Conservation (phyloP, 2,329 filamentous ascomycete species). For the Penicillium sp. region DNA sequence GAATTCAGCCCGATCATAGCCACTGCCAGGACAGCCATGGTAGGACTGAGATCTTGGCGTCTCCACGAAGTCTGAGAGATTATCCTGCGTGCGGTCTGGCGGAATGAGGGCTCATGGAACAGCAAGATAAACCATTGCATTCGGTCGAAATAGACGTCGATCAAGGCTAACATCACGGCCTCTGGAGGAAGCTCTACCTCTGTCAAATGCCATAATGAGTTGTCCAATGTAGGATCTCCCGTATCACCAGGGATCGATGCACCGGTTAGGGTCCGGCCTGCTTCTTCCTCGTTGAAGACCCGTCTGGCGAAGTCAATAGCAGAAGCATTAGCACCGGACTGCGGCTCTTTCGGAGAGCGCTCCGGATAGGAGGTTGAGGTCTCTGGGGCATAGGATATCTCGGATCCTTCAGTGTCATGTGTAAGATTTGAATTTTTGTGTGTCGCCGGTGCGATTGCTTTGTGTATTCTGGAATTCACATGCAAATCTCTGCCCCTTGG, state of each 20-base stretch:
- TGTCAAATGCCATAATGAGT: conserved; percentile 12
- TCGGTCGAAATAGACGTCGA: conserved; percentile 19
- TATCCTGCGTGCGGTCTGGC: conserved; percentile 7
- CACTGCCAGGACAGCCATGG: conserved; percentile 13
- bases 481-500: neutral
- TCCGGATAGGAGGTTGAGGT: neutral
- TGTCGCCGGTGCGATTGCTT: conserved; percentile 1
- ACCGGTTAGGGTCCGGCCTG: conserved; percentile 11
- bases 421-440: no score
- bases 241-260: conserved; percentile 14
- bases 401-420: neutral
- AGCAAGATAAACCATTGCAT: conserved; percentile 19
- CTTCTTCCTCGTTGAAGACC: conserved; percentile 16
- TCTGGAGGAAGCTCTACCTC: conserved; percentile 12
- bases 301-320: conserved; percentile 18
- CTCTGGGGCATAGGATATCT: neutral
- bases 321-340: conserved; percentile 15
- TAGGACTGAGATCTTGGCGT: conserved; percentile 12
- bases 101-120: conserved; percentile 13
- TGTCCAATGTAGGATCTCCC: conserved; percentile 4
- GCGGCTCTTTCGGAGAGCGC: conserved; percentile 8
- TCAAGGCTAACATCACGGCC: conserved; percentile 10
- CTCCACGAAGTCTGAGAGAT: conserved; percentile 10
- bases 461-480: neutral
- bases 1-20: conserved; percentile 16